phyloP scores from a whole-genome alignment of 2,329 filamentous ascomycete genomes.

The Apiospora aurea region DNA sequence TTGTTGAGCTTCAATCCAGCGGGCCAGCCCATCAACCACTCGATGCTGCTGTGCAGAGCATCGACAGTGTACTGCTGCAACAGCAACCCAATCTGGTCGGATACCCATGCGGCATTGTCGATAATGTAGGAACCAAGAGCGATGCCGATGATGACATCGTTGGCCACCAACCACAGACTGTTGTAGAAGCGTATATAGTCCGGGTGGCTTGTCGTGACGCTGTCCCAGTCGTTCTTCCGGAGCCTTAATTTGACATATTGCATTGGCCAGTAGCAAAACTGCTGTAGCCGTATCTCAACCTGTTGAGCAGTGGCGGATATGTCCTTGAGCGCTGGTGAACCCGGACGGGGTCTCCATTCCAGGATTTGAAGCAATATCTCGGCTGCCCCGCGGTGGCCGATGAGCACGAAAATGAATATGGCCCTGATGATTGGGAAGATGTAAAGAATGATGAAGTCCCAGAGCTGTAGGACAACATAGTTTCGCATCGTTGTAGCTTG shows the following conservation, averaged over 20 bases:
- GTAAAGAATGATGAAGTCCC: constrained; percentile 76
- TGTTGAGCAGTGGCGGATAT: constrained; percentile 97
- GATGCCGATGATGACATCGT: constrained; percentile 98
- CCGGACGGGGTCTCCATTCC: constrained; percentile 83
- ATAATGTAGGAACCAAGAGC: constrained; percentile 96
- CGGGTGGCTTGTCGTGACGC: constrained; percentile 91
- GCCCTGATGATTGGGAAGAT: constrained; percentile 78
- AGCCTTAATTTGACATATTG: constrained; percentile 93
- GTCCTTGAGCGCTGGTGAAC: constrained; percentile 88
- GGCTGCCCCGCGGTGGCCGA: constrained; percentile 80
- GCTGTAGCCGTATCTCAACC: constrained; percentile 93
- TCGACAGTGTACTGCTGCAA: constrained; percentile 86
- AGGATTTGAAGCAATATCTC: constrained; percentile 81
- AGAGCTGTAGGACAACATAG: constrained; percentile 71
- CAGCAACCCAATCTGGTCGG: constrained; percentile 77
- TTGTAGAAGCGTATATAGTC: constrained; percentile 99
- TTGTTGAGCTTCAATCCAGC: constrained; percentile 95
- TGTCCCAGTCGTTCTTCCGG: constrained; percentile 91
- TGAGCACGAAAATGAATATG: constrained; percentile 78
- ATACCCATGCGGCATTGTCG: constrained; percentile 88
- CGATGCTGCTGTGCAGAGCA: constrained; percentile 86
- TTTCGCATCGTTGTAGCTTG: constrained; percentile 88
- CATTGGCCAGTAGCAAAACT: constrained; percentile 99
- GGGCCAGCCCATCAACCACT: constrained; percentile 95
- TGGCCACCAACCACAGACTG: constrained; percentile 96